A percentile compares a stretch with the other conserved stretches of the same genome.
These are phyloP conservation scores for Lomentospora prolificans DNA, from an alignment of 2,329 filamentous ascomycete genomes.

Conservation along the genomic window DNA sequence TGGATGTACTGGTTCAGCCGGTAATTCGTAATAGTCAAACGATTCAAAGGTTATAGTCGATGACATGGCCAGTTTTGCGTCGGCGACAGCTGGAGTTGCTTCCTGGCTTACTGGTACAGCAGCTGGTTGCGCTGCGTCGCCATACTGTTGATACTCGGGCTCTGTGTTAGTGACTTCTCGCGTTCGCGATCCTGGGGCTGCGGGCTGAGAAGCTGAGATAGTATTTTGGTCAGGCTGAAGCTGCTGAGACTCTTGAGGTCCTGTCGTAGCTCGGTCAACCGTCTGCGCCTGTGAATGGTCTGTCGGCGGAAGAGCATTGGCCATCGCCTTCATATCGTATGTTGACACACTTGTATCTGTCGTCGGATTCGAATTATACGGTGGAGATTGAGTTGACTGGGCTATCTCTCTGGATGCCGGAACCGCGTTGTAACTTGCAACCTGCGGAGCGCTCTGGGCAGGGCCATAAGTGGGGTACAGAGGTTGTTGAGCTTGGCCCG, in stretches of 20 bases:
- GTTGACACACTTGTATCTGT: neutral
- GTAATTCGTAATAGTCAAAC: neutral
- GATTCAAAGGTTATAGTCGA: neutral
- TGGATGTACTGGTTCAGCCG: neutral
- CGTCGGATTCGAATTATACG: neutral
- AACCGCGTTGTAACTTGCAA: neutral
- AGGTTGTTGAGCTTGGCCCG: neutral
- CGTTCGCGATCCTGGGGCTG: neutral
- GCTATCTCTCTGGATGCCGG: neutral
- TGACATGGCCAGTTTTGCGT: neutral
- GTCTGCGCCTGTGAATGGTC: neutral
- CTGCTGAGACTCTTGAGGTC: neutral
- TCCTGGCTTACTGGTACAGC: neutral
- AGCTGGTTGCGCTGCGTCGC: neutral
- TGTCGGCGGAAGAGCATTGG: conserved; percentile 7
- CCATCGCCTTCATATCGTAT: conserved; percentile 9
- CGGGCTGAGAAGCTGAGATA: neutral
- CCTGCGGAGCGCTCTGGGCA: neutral
- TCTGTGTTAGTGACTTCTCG: neutral
- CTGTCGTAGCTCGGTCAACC: neutral
- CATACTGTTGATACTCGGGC: neutral
- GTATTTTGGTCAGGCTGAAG: neutral
- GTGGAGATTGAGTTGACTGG: neutral
- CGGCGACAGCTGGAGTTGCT: neutral
- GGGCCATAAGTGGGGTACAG: neutral